Evolutionary conservation across 805 yeast species (phyloP).

Genomic region (Debaryomyces maramus): DNA sequence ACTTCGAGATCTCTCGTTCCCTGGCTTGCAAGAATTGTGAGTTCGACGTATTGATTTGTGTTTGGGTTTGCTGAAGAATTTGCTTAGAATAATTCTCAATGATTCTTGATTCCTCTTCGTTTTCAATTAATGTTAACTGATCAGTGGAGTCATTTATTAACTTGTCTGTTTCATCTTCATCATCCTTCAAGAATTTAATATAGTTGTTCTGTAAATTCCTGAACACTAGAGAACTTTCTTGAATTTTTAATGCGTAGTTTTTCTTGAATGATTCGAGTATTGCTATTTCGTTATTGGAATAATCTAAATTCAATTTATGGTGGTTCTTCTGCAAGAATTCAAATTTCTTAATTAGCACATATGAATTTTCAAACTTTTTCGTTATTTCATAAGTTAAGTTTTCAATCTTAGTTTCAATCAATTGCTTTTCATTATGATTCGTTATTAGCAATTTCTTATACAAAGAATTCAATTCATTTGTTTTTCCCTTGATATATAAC

Average conservation of each 20-base stretch:
- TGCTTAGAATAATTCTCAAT: conserved; percentile 42
- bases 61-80: conserved; percentile 27
- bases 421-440: conserved; percentile 77
- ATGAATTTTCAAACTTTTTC: conserved; percentile 73
- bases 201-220: conserved; percentile 88
- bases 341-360: conserved; percentile 69
- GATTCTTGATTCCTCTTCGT: conserved; percentile 33
- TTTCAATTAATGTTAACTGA: conserved; percentile 12
- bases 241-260: conserved; percentile 81
- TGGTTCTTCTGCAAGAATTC: conserved; percentile 41
- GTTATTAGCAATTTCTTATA: conserved; percentile 85
- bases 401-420: conserved; percentile 78
- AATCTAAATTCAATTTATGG: conserved; percentile 41
- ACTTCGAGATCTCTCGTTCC: conserved; percentile 83
- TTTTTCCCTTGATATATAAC: conserved; percentile 49
- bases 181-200: conserved; percentile 78
- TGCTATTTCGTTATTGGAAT: conserved; percentile 49
- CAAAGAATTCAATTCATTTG: conserved; percentile 61
- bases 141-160: conserved; percentile 9
- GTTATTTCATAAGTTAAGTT: conserved; percentile 73
- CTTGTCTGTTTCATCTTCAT: conserved; percentile 56
- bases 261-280: conserved; percentile 81
- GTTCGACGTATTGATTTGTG: conserved; percentile 22
- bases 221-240: conserved; percentile 72
- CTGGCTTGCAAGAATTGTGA: conserved; percentile 56